Base-by-base conservation (phyloP, 805 yeast species). In the Yarrowia sp. region DNA sequence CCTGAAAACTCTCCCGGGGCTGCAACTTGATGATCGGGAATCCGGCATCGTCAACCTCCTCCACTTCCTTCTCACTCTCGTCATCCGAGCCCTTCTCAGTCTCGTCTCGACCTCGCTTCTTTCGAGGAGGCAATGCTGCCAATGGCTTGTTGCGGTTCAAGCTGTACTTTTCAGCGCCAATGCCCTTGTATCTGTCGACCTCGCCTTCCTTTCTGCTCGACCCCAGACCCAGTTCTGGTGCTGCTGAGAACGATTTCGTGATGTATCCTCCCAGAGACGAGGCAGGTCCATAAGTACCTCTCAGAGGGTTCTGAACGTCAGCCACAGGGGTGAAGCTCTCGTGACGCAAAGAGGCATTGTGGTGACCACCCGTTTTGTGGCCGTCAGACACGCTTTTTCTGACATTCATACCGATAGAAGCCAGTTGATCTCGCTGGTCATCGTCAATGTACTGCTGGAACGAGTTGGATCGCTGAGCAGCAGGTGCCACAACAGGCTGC, bases 381-480 rank as follows among this genome's bases (percentile, higher is more conserved):
- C 67, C 67, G 26, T 63, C 67, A 22, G 56, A 48, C 3, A 63
- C n/a, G 32, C 67, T 63, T 46, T 63, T 63, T 48, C 67, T 32
- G 14, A 63, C 14, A 9, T 26, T 26, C 67, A 63, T 63, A 1
- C 67, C 67, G 15, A 63, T 19, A 14, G 52, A 43, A 2, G 65
- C 65, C 41, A 59, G 65, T 1, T 45, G 65, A 16, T 59, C 65
- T 45, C 36, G 45, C 42, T 59, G 65, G 10, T 59, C 65, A 16
- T 56, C 64, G 16, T 56, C 64, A 11, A 56, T 5, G 15, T 53
- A 53, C 42, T 40, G 38, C 14, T 55, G 61, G 46, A 55, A 55
- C 61, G 61, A 55, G 42, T 35, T 26, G 15, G 63, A 42, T 15
- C 63, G 19, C 22, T 56, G 63, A 2, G 49, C 40, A 14, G 48